Base-by-base conservation (phyloP, 768 basidiomycete genomes). In the Leccinum olivaceopallidum region DNA sequence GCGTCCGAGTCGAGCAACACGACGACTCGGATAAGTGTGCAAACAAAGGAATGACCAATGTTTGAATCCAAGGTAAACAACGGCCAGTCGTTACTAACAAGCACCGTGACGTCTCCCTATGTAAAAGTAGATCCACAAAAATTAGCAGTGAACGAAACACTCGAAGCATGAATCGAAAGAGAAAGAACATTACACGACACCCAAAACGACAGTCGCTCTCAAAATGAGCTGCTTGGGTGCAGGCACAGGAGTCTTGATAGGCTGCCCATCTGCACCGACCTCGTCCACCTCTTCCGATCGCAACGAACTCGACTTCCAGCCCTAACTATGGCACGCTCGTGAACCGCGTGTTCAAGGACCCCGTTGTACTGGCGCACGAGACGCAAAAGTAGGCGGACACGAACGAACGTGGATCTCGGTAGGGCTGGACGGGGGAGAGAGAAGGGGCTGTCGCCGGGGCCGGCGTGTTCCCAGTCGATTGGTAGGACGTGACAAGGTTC, bases 251-350 rank as follows among this genome's bases (percentile, higher is more conserved):
- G 69, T 61, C 65, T 78, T 78, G 55, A 72, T 63, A 26, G 65
- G 65, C n/a, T 69, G 62, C 18, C 69, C 65, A 60, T 73, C 69
- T 16, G 78, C 71, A 37, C 73, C 70, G 16, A 75, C 74, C 54
- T 84, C 68, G 61, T 78, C 68, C 66, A 81, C 79, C 58, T 71
- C 84, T 56, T 85, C 83, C 20, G 78, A 80, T 16, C 80, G 70
- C 54, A 87, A 69, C 20, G 82, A 82, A 60, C 80, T 81, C 56
- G 81, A 82, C 76, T 94, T 94, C 94, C 94, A 95, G 0, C 94
- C 95, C 95, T 94, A 96, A 63, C 90, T 92, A 79, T 95, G 92
- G 61, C 49, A 83, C 80, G 69, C 92, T 94, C 53, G 87, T 84
- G 71, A 96, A 96, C 44, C 87, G 81, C 56, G 92, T 94, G 69